Percentiles rank a stretch among this genome's conserved stretches.
Conservation (phyloP, 352 stramenopile genomes). For the Thraustochytrium striatum region DNA sequence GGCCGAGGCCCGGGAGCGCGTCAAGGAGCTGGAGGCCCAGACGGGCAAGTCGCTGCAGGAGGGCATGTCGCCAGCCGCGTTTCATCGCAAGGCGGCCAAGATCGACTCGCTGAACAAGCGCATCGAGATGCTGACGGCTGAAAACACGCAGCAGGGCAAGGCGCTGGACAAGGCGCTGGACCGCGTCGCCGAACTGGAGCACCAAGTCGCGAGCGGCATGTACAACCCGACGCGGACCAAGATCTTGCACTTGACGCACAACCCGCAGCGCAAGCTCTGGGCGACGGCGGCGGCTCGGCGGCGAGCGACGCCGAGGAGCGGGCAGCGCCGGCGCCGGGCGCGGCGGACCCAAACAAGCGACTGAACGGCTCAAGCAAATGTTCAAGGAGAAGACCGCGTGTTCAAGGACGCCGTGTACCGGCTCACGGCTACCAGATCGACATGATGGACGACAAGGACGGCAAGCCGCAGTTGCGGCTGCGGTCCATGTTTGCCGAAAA, state of each 20-base stretch:
- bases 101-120: conserved; percentile 61
- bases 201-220: conserved; percentile 66
- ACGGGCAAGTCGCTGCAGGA: neutral
- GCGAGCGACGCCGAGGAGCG: neutral
- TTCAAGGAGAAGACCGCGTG: conserved; percentile 78
- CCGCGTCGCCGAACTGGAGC: conserved; percentile 66
- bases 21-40: neutral
- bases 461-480: conserved; percentile 56
- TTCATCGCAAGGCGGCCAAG: conserved; percentile 60
- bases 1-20: neutral
- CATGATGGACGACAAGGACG: conserved; percentile 70
- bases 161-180: conserved; percentile 67
- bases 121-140: conserved; percentile 57
- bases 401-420: conserved; percentile 80
- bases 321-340: conserved; percentile 34
- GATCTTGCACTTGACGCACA: conserved; percentile 75
- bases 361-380: conserved; percentile 76
- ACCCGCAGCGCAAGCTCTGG: conserved; percentile 69
- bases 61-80: conserved; percentile 54
- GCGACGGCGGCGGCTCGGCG: conserved; percentile 26
- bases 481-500: conserved; percentile 56
- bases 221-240: conserved; percentile 75
- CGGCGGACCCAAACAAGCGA: conserved; percentile 69
- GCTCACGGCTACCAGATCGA: conserved; percentile 77
- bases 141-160: conserved; percentile 61